Base-by-base conservation (phyloP, 306 rosid species). In the Quercus dentata region DNA sequence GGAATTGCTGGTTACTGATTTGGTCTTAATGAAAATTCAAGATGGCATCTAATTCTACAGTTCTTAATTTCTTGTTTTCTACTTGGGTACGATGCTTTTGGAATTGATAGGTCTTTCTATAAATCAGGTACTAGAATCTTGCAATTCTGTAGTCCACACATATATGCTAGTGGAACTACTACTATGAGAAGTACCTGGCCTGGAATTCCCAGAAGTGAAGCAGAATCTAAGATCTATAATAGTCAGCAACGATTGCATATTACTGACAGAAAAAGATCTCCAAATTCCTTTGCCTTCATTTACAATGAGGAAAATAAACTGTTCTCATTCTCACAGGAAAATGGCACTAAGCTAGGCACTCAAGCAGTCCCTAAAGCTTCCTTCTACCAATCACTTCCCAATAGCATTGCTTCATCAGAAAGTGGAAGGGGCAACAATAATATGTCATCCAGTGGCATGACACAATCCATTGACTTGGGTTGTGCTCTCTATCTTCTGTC, bases 401-500 rank as follows among this genome's bases (percentile, higher is more conserved):
- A 65, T 44, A 10, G 65, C 31, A 41, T 52, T 38, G 78, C 46
- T 65, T 81, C 87, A 23, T 68, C 75, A 35, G 80, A 27, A 31
- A 75, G 80, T 58, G 72, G 67, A 74, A 62, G 71, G 83, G 79
- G 71, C 71, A 73, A 56, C 73, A 57, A n/a, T 25, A 38, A 49
- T 67, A 27, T 64, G 74, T 20, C 72, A 23, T 69, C 82, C 56
- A 61, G 83, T 23, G 76, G 80, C 57, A 33, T 55, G n/a, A 73
- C 88, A 21, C 84, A 56, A 49, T 62, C 80, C 20, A 79, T 81
- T 44, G 90, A 84, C 28, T 74, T 88, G 14, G 85, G 86, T 76
- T 80, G 86, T 86, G 89, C 91, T 83, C 89, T 88, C 91, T 88
- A 83, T 88, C 91, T 88, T 86, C 91, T 88, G 91, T 88, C 91